These are phyloP conservation scores for Yamadazyma sp. DNA, from an alignment of 1,139 yeast genomes.

Conservation along the genomic window DNA sequence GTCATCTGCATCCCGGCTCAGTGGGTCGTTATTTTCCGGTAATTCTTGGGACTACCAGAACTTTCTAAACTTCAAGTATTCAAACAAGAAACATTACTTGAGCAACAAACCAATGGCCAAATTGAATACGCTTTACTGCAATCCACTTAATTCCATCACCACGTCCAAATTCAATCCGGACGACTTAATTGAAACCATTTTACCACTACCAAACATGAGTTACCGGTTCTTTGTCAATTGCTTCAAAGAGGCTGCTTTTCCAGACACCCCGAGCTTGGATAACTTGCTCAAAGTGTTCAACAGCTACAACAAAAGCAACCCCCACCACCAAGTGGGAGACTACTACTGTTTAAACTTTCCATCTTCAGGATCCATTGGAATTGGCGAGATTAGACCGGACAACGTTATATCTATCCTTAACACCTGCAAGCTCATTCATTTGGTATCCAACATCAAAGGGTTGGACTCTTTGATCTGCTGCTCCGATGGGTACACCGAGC, in stretches of 20 bases:
- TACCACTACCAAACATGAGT: conserved; percentile 37
- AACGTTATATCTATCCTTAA: conserved; percentile 60
- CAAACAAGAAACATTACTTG: conserved; percentile 17
- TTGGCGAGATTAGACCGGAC: conserved; percentile 64
- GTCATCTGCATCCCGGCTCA: conserved; percentile 73
- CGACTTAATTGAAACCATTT: conserved; percentile 22
- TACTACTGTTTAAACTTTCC: conserved; percentile 64
- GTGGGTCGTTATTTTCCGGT: conserved; percentile 72
- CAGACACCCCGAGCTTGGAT: conserved; percentile 38
- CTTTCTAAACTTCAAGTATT: conserved; percentile 27
- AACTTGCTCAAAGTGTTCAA: conserved; percentile 30
- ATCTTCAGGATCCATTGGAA: conserved; percentile 76
- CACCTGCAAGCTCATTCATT: conserved; percentile 59
- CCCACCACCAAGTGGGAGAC: conserved; percentile 22
- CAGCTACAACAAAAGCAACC: conserved; percentile 16
- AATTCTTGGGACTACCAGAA: conserved; percentile 56
- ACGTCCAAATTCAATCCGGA: conserved; percentile 19
- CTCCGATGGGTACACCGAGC: conserved; percentile 91
- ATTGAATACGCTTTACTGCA: conserved; percentile 43
- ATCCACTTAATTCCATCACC: conserved; percentile 52
- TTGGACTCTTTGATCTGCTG: conserved; percentile 59
- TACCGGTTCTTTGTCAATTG: conserved; percentile 42
- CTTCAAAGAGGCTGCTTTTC: conserved; percentile 60
- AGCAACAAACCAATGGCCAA: conserved; percentile 8
- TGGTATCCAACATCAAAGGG: conserved; percentile 33